A percentile compares a stretch with the other conserved stretches of the same genome.
These are phyloP conservation scores for Podaxis sp. DNA, from an alignment of 768 basidiomycete species.

Conservation along the genomic window DNA sequence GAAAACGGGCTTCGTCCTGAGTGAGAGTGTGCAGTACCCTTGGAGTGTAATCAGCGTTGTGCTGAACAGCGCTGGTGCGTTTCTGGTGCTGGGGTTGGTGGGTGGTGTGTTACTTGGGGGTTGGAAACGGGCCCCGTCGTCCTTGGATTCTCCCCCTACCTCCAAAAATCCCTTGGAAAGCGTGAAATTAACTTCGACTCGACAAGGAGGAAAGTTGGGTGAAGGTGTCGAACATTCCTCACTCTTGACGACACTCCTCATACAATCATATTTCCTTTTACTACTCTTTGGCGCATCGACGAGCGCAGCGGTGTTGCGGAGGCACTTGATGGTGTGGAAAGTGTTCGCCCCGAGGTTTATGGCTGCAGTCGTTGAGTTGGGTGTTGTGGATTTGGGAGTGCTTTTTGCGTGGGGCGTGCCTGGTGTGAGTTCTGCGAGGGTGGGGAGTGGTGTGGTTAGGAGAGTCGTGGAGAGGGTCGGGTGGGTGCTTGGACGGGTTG, in stretches of 20 bases:
- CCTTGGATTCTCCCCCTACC: conserved; percentile 8
- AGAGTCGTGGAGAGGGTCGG: conserved; percentile 35
- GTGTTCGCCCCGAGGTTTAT: conserved; percentile 96
- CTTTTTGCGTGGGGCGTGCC: no score
- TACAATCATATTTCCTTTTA: conserved; percentile 65
- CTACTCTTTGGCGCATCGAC: conserved; percentile 67
- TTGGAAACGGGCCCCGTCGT: conserved; percentile 78
- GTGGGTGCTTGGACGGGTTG: no score
- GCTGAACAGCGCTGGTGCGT: conserved; percentile 50
- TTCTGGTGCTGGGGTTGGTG: conserved; percentile 46
- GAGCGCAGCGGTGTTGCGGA: conserved; percentile 67
- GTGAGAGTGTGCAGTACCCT: conserved; percentile 65
- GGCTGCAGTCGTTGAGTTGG: conserved; percentile 53
- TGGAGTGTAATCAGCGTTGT: conserved; percentile 70
- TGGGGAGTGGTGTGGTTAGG: conserved; percentile 55
- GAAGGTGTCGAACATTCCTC: conserved; percentile 32
- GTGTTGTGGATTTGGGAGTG: conserved; percentile 56
- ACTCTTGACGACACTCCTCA: conserved; percentile 52
- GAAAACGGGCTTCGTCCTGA: conserved; percentile 81
- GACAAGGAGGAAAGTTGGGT: conserved; percentile 17
- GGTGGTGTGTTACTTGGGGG: conserved; percentile 51
- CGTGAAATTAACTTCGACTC: no score
- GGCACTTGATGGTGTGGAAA: conserved; percentile 99
- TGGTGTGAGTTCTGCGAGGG: no score
- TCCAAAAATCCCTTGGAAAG: not conserved